phyloP scores from a whole-genome alignment of 2,329 filamentous ascomycete genomes.

The Didymella pinodella region DNA sequence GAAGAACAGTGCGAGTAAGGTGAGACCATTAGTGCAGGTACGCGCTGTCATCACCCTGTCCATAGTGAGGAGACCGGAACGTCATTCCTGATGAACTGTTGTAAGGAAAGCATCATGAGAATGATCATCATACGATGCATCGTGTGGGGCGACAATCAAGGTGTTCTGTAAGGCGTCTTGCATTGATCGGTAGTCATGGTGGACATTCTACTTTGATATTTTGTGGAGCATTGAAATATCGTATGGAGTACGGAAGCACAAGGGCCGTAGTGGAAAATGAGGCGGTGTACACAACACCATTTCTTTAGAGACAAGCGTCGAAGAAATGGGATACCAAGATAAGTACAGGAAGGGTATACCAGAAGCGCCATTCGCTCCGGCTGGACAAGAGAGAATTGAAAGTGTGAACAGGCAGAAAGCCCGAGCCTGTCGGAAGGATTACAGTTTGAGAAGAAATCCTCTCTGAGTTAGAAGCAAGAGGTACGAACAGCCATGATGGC shows the following conservation, averaged over 20 bases:
- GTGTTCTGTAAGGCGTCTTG: constrained; percentile 15
- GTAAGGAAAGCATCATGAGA: background rate
- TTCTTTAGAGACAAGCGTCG: background rate
- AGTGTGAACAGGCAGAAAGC: constrained; percentile 8
- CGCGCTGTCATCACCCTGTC: constrained; percentile 19
- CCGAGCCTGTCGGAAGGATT: constrained; percentile 16
- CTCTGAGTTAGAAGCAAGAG: background rate
- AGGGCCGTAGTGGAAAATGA: background rate
- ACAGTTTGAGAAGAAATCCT: constrained; percentile 8
- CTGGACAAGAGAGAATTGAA: background rate
- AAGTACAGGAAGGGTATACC: constrained; percentile 50
- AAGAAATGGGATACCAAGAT: constrained; percentile 25
- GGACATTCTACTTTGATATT: constrained; percentile 5
- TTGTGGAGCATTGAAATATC: constrained; percentile 9
- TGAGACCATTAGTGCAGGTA: constrained; percentile 23
- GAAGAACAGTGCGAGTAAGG: constrained; percentile 13
- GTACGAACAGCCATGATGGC: constrained; percentile 5
- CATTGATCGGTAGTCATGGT: constrained; percentile 22
- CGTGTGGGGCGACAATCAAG: background rate
- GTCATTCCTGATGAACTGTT: constrained; percentile 21
- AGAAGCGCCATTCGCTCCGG: constrained; percentile 32
- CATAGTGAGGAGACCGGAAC: constrained; percentile 16
- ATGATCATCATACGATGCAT: constrained; percentile 9
- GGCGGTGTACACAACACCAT: constrained; percentile 3
- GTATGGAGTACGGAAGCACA: constrained; percentile 1